Conservation (phyloP, 192 early-diverging fungal genomes). For the Globomyces pollinis-pini region DNA sequence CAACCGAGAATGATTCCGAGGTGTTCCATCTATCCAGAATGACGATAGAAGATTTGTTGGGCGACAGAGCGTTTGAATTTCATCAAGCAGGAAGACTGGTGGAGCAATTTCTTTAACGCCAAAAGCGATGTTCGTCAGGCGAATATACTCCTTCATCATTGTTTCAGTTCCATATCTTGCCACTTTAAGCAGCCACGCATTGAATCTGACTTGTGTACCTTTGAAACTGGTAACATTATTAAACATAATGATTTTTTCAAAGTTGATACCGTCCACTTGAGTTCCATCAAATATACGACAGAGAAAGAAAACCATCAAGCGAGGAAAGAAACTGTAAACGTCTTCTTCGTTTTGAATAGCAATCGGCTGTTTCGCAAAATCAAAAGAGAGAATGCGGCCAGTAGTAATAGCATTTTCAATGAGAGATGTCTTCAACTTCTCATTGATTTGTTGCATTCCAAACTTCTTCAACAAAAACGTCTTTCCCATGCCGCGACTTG, state of each 20-base stretch:
- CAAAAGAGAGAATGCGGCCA: conserved; percentile 1
- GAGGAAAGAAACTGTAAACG: neutral
- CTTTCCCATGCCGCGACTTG: neutral
- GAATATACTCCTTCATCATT: neutral
- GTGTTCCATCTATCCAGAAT: neutral
- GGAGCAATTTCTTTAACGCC: neutral
- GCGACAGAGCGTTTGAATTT: neutral
- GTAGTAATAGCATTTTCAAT: neutral
- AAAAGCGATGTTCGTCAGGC: conserved; percentile 1
- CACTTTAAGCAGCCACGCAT: neutral
- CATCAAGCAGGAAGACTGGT: neutral
- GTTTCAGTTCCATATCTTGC: neutral
- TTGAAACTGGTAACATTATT: neutral
- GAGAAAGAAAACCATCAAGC: conserved; percentile 1
- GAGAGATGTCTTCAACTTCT: neutral
- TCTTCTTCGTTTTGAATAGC: neutral
- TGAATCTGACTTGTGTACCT: neutral
- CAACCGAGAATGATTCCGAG: neutral
- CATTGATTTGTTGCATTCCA: neutral
- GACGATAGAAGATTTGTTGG: neutral
- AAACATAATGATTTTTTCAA: neutral
- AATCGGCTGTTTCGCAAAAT: neutral
- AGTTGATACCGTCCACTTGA: neutral
- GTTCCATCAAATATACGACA: neutral
- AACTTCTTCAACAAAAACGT: neutral